Conservation (phyloP, 75 land plant genomes). For the Sequoiadendron giganteum region DNA sequence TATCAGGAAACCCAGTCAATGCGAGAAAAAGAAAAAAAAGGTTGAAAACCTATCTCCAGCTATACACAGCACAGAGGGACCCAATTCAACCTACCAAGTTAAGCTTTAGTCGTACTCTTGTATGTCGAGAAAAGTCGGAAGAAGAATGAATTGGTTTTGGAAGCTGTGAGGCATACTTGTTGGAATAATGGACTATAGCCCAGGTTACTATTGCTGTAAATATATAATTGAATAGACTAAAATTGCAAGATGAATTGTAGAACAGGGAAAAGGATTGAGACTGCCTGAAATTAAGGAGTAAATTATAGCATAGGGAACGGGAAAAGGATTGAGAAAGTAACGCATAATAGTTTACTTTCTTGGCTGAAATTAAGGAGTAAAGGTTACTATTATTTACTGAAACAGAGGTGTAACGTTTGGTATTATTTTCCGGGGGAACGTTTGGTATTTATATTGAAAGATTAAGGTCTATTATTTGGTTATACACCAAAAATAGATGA, state of each 20-base stretch:
- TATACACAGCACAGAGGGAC: background rate
- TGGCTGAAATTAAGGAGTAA: background rate
- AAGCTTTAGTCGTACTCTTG: background rate
- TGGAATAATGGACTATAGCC: background rate
- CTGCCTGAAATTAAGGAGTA: background rate
- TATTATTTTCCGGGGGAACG: too few species aligned
- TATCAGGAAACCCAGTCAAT: background rate
- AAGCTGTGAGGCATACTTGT: background rate
- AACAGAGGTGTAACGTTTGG: background rate
- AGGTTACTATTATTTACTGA: background rate
- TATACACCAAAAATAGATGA: too few species aligned
- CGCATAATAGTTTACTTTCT: background rate
- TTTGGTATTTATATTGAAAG: too few species aligned
- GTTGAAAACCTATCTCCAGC: background rate
- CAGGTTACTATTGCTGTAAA: background rate
- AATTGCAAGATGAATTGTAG: background rate
- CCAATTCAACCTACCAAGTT: background rate
- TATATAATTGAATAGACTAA: background rate
- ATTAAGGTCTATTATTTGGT: too few species aligned
- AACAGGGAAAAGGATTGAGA: background rate
- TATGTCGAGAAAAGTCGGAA: background rate
- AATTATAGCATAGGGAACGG: background rate
- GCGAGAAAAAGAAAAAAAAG: background rate
- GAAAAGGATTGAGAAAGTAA: background rate
- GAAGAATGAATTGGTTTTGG: background rate